Evolutionary conservation across 1,284 basidiomycete genomes (phyloP).

Genomic region (Ceratobasidium theobromae): DNA sequence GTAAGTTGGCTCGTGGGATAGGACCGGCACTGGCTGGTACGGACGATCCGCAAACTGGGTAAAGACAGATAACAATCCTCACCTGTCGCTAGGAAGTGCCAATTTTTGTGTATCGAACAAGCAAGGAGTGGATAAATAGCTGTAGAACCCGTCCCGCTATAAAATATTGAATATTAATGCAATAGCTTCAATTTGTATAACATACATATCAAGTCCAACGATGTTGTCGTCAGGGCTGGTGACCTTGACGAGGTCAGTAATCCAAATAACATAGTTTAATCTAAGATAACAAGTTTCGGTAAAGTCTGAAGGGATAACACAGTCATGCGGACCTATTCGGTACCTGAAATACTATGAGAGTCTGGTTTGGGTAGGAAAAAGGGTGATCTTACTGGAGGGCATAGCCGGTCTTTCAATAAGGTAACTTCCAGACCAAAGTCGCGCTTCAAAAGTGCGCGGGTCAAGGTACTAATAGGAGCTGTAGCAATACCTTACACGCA

Average conservation of each 20-base stretch:
- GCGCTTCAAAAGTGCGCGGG: slow-evolving; percentile 69
- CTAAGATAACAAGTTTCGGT: slow-evolving; percentile 45
- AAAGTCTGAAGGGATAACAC: not conserved
- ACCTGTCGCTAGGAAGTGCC: slow-evolving; percentile 75
- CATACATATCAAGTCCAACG: slow-evolving; percentile 51
- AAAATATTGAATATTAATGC: not conserved
- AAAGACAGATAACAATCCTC: slow-evolving; percentile 30
- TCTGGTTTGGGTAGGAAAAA: not conserved
- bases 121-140: slow-evolving; percentile 86
- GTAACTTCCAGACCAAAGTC: slow-evolving; percentile 69
- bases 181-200: not conserved
- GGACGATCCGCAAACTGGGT: not conserved
- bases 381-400: slow-evolving; percentile 69
- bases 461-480: slow-evolving; percentile 58
- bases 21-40: too few species aligned
- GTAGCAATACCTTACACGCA: not conserved
- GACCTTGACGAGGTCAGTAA: slow-evolving; percentile 59
- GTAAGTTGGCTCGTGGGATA: not conserved
- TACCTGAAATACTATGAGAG: slow-evolving; percentile 47
- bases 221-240: slow-evolving; percentile 35
- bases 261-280: slow-evolving; percentile 74
- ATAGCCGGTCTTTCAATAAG: slow-evolving; percentile 72
- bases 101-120: slow-evolving; percentile 56
- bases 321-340: slow-evolving; percentile 58
- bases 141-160: slow-evolving; percentile 86